Evolutionary conservation across 331 rosid species (phyloP), one percentile per base, ranked within the genome.

Genomic region (Telfairia occidentalis): DNA sequence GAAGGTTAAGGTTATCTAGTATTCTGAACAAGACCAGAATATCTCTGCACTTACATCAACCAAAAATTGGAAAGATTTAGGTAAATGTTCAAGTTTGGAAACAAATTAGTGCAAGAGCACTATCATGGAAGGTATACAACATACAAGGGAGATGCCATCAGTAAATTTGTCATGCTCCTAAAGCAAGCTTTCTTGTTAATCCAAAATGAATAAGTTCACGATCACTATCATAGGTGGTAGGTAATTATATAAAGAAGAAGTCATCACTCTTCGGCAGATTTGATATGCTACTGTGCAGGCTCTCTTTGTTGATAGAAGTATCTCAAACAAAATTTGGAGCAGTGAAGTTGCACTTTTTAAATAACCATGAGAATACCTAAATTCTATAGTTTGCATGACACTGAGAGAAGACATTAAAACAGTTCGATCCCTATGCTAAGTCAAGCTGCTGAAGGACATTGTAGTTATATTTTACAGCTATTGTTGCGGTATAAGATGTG

Each of bases 1-100:
- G 29, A 81, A 54, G 72, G 78, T 66, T 16, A 59, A 59, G 82
- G 69, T 60, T 19, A 83, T 53, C 3, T 19, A 11, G 37, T 37
- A 73, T n/a, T 70, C 59, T 71, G 40, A 24, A 1, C 30, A 26
- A 30, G 29, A 29, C 45, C 60, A 15, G 43, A 48, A 29, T 3
- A 49, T 8, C 26, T 70, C 29, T 8, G n/a, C 37, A 71, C 60
- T 29, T 48, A 9, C 59, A 43, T 71, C 75, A 46, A 46, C 28
- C 15, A 18, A 15, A 15, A 28, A 24, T 43, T 18, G n/a, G 16
- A 29, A 24, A 48, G 34, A 48, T 71, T 28, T 30, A 71, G 42
- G 30, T 15, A 48, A 26, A 48, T 48, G 60, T 11, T 48, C 45
- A 71, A 28, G 58, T 71, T 46, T 16, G 1, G 3, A 46, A 71